These are phyloP conservation scores for Pholiota conissans DNA, from an alignment of 768 basidiomycete genomes.

Conservation along the genomic window DNA sequence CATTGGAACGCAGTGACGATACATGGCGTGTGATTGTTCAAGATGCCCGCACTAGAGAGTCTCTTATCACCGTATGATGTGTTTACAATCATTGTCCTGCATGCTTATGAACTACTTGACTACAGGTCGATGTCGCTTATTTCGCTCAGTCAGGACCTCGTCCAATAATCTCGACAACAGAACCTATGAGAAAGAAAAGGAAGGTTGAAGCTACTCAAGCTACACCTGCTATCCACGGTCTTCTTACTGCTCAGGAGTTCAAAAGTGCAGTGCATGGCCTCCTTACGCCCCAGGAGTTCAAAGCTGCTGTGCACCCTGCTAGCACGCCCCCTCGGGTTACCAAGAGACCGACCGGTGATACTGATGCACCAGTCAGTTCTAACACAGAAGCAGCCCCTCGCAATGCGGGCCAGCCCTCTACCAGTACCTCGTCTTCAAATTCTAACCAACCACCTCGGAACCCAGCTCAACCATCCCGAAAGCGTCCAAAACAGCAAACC, in stretches of 20 bases:
- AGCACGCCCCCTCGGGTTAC: not conserved
- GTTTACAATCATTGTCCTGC: not conserved
- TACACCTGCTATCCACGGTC: not conserved
- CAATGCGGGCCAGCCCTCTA: not conserved
- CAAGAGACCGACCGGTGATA: not conserved
- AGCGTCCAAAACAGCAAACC: slow-evolving; percentile 28
- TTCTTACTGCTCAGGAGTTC: slow-evolving; percentile 10
- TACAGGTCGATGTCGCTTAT: slow-evolving; percentile 35
- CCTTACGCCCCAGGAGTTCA: not conserved
- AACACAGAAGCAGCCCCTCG: not conserved
- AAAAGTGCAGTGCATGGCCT: slow-evolving; percentile 7
- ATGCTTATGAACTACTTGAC: slow-evolving; percentile 1
- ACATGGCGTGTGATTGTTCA: slow-evolving; percentile 77
- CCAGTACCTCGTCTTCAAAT: not conserved
- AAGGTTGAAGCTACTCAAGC: not conserved
- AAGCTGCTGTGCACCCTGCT: not conserved
- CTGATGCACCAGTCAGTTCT: not conserved
- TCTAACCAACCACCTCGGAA: slow-evolving; percentile 22
- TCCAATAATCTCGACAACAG: slow-evolving; percentile 13
- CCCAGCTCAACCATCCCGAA: slow-evolving; percentile 31
- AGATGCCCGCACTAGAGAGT: slow-evolving; percentile 68
- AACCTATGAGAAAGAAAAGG: slow-evolving; percentile 4
- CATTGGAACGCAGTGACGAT: slow-evolving; percentile 81
- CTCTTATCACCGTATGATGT: slow-evolving; percentile 61
- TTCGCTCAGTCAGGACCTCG: slow-evolving; percentile 13